Conservation (phyloP, 192 early-diverging fungal genomes). For the Entomortierella beljakovae region DNA sequence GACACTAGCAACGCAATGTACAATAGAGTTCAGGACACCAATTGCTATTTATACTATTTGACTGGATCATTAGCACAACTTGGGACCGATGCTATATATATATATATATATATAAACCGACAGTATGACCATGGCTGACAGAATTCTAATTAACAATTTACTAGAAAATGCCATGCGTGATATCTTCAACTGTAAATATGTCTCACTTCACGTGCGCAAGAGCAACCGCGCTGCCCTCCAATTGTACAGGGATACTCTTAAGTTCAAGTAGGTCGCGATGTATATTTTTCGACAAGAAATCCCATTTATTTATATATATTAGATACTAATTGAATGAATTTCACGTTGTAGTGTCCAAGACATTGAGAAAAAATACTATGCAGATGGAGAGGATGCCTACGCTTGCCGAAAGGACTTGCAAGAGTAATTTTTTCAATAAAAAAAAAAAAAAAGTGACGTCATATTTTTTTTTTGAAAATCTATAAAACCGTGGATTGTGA, state of each 20-base stretch:
- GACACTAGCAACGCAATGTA: conserved; percentile 1
- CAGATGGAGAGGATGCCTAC: conserved; percentile 95
- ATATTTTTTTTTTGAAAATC: conserved; percentile 1
- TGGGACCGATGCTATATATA: too few relatives aligned
- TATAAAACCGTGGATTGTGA: neutral
- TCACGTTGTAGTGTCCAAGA: conserved; percentile 74
- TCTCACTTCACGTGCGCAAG: conserved; percentile 95
- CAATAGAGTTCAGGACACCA: too few relatives aligned
- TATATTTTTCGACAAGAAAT: too few relatives aligned
- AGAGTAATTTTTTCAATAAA: neutral
- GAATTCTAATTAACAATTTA: neutral
- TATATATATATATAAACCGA: neutral
- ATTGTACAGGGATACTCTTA: conserved; percentile 93
- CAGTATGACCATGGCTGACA: neutral
- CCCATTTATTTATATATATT: neutral
- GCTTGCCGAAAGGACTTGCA: conserved; percentile 69
- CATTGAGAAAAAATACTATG: conserved; percentile 97
- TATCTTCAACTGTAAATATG: conserved; percentile 86
- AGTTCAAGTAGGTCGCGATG: conserved; percentile 79
- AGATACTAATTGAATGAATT: neutral
- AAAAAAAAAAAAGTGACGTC: conserved; percentile 6
- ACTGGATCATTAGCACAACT: too few relatives aligned
- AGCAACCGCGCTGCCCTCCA: conserved; percentile 94
- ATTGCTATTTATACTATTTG: too few relatives aligned
- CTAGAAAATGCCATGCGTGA: conserved; percentile 83